A percentile compares a stretch with the other conserved stretches of the same genome.
Evolutionary conservation across 345 rosid genomes (phyloP).

Genomic region (Pugionium dolabratum): DNA sequence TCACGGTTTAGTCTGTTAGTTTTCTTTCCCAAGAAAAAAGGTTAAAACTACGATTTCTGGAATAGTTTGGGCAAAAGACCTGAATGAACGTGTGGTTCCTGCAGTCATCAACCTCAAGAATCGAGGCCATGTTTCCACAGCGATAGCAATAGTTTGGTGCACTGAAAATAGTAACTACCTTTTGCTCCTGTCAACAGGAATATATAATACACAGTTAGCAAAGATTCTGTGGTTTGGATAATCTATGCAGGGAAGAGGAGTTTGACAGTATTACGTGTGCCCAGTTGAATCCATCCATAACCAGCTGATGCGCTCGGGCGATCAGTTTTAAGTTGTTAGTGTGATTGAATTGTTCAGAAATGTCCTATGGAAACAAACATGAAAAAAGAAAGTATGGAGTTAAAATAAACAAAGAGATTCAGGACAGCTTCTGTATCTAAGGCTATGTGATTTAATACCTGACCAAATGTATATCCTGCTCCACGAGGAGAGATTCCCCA

Average conservation of each 20-base stretch:
- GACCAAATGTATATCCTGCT: constrained; percentile 59
- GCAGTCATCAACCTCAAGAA: constrained; percentile 95
- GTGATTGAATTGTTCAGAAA: constrained; percentile 96
- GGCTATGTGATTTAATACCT: constrained; percentile 45
- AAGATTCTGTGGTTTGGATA: constrained; percentile 9
- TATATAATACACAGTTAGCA: constrained; percentile 5
- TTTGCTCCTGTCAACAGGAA: constrained; percentile 75
- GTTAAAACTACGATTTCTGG: not conserved
- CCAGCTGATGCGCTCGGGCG: constrained; percentile 97
- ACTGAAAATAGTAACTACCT: constrained; percentile 95
- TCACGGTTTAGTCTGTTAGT: constrained; percentile 10
- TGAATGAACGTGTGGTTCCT: constrained; percentile 85
- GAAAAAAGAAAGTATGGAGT: not conserved
- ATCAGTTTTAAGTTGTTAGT: constrained; percentile 82
- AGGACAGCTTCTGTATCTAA: constrained; percentile 13
- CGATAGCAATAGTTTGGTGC: constrained; percentile 64
- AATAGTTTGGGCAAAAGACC: constrained; percentile 46
- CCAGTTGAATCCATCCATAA: constrained; percentile 98
- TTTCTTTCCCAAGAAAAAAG: not conserved
- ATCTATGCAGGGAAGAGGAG: not conserved
- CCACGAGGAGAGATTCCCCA: constrained; percentile 95
- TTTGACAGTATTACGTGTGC: constrained; percentile 69
- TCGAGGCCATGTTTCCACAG: constrained; percentile 99
- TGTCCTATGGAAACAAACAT: constrained; percentile 55
- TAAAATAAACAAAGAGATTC: not conserved